Percentiles rank a stretch among this genome's conserved stretches.
These are phyloP conservation scores for Scheffersomyces titani DNA, from an alignment of 1,139 yeast genomes.

Conservation along the genomic window DNA sequence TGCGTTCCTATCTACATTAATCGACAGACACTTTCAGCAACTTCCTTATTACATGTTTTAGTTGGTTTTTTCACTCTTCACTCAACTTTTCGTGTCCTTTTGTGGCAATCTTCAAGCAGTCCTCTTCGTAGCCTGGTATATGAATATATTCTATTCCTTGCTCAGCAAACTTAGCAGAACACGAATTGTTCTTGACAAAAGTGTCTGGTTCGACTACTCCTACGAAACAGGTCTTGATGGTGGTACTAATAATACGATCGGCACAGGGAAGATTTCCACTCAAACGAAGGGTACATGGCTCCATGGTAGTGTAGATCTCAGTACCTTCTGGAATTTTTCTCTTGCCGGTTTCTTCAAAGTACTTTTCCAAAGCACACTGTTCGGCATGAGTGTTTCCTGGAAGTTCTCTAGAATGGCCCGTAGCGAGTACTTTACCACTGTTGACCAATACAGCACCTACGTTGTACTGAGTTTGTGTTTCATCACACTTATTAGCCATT, in stretches of 20 bases:
- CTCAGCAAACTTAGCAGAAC: conserved; percentile 52
- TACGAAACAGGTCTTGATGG: conserved; percentile 76
- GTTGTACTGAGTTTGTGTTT: conserved; percentile 83
- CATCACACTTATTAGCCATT: conserved; percentile 80
- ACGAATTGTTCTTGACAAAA: conserved; percentile 77
- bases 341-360: conserved; percentile 40
- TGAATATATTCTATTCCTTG: conserved; percentile 72
- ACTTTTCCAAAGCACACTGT: conserved; percentile 88
- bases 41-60: conserved; percentile 2
- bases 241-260: conserved; percentile 64
- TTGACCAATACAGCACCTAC: conserved; percentile 89
- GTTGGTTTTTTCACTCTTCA: neutral
- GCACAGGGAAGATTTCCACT: conserved; percentile 92
- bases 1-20: neutral
- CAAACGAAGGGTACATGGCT: conserved; percentile 87
- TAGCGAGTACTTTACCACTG: conserved; percentile 63
- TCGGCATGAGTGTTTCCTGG: conserved; percentile 98
- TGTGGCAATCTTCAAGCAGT: conserved; percentile 69
- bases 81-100: conserved; percentile 59
- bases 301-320: conserved; percentile 93
- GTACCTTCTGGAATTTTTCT: conserved; percentile 70
- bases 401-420: conserved; percentile 88
- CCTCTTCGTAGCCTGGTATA: conserved; percentile 82
- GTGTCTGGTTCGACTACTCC: conserved; percentile 92
- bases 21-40: neutral